Evolutionary conservation across 2,329 filamentous ascomycete species (phyloP).

Genomic region (Hirsutella rhossiliensis): DNA sequence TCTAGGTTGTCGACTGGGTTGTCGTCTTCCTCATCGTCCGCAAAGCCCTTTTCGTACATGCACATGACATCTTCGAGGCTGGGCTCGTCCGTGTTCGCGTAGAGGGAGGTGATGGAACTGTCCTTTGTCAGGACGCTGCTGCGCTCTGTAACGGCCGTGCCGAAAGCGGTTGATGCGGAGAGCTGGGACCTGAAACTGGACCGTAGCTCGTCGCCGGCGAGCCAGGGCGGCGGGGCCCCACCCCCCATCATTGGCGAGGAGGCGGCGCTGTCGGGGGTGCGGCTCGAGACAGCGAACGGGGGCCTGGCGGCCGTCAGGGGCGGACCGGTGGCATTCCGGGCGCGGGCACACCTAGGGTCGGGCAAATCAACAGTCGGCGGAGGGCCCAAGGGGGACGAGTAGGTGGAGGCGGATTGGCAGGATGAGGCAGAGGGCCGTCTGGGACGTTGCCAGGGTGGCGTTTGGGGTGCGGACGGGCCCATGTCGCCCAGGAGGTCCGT

Average conservation of each 20-base stretch:
- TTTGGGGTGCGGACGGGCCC: constrained; percentile 13
- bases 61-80: constrained; percentile 59
- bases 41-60: constrained; percentile 55
- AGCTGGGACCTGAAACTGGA: constrained; percentile 46
- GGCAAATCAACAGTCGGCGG: constrained; percentile 28
- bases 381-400: constrained; percentile 28
- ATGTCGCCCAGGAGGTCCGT: constrained; percentile 19
- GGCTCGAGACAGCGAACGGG: constrained; percentile 8
- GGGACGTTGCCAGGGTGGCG: constrained; percentile 28
- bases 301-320: constrained; percentile 15
- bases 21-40: constrained; percentile 27
- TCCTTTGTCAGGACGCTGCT: constrained; percentile 73
- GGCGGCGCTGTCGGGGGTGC: constrained; percentile 20
- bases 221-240: constrained; percentile 31
- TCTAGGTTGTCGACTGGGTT: constrained; percentile 19
- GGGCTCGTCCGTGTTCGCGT: constrained; percentile 39
- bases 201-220: constrained; percentile 38
- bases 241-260: constrained; percentile 17
- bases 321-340: constrained; percentile 14
- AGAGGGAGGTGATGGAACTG: constrained; percentile 58
- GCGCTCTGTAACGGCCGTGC: constrained; percentile 59
- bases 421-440: constrained; percentile 36
- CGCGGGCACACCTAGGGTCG: constrained; percentile 18
- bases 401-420: constrained; percentile 31
- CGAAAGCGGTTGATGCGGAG: constrained; percentile 43